phyloP scores from a whole-genome alignment of 2,329 filamentous ascomycete genomes.

The Drechmeria coniospora region DNA sequence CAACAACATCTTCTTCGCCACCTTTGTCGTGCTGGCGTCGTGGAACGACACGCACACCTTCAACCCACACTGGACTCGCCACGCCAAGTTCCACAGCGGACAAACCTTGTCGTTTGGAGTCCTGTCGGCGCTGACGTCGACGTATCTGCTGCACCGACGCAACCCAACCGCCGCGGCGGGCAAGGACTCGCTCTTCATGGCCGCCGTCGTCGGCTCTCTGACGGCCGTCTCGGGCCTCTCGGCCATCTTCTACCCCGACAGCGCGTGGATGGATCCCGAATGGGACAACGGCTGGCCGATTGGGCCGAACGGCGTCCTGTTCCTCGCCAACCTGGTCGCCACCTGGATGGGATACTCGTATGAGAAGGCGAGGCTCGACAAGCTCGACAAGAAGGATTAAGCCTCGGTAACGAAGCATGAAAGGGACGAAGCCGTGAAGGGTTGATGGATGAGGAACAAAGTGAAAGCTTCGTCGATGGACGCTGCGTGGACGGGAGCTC shows the following conservation, averaged over 20 bases:
- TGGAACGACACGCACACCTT: constrained; percentile 22
- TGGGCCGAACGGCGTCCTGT: not conserved
- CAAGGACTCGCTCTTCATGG: not conserved
- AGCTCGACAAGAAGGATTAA: not conserved
- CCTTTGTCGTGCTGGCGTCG: not conserved
- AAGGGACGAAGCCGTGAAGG: no score
- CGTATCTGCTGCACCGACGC: not conserved
- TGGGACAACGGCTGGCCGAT: not conserved
- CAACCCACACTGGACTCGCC: constrained; percentile 27
- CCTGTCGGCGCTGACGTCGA: not conserved
- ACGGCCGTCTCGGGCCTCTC: not conserved
- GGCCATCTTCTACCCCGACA: not conserved
- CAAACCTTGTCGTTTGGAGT: constrained; percentile 1
- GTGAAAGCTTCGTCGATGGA: not conserved
- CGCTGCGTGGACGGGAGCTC: no score
- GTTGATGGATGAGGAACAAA: not conserved
- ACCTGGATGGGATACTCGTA: not conserved
- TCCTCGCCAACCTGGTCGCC: not conserved
- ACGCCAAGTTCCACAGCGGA: constrained; percentile 20
- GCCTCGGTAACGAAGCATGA: no score
- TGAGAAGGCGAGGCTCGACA: not conserved
- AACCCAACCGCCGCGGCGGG: not conserved
- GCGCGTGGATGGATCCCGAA: not conserved
- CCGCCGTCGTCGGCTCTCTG: not conserved
- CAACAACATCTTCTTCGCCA: not conserved